Percentiles rank a stretch among this genome's conserved stretches.
Conservation (phyloP, 164 flowering plant genomes). For the Vitis cinerea region DNA sequence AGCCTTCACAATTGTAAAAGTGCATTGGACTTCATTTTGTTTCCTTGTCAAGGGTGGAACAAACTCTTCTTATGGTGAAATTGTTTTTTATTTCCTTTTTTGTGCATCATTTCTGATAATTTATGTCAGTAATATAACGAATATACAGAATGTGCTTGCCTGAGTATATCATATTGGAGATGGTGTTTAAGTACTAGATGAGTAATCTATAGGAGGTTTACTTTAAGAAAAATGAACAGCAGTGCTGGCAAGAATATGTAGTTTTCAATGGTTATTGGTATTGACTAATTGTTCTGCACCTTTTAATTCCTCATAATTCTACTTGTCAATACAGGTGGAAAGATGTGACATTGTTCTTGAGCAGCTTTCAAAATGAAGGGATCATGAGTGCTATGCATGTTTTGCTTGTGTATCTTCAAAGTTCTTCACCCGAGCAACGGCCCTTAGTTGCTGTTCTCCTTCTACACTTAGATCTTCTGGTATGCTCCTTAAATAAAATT, state of each 20-base stretch:
- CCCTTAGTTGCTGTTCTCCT: conserved; percentile 59
- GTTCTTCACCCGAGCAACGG: conserved; percentile 41
- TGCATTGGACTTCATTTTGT: too few relatives aligned
- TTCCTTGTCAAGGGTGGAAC: too few relatives aligned
- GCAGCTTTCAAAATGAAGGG: conserved; percentile 45
- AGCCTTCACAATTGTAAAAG: too few relatives aligned
- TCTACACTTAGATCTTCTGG: conserved; percentile 61
- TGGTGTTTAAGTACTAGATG: too few relatives aligned
- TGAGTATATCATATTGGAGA: too few relatives aligned
- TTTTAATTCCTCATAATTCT: background rate
- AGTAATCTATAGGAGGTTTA: too few relatives aligned
- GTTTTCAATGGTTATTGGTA: background rate
- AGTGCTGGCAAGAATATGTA: background rate
- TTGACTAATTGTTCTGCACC: background rate
- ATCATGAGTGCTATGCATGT: conserved; percentile 46
- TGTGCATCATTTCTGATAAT: too few relatives aligned
- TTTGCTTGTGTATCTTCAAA: conserved; percentile 52
- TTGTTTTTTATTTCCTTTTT: too few relatives aligned
- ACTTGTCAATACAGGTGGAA: conserved; percentile 43
- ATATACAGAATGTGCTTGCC: too few relatives aligned
- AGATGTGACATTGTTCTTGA: conserved; percentile 37
- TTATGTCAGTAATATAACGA: too few relatives aligned
- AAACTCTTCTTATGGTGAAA: too few relatives aligned
- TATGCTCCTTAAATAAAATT: conserved; percentile 21
- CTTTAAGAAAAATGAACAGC: too few relatives aligned